Percentiles rank a stretch among this genome's conserved stretches.
Conservation (phyloP, 306 rosid genomes). For the Pterocarpus santalinus region DNA sequence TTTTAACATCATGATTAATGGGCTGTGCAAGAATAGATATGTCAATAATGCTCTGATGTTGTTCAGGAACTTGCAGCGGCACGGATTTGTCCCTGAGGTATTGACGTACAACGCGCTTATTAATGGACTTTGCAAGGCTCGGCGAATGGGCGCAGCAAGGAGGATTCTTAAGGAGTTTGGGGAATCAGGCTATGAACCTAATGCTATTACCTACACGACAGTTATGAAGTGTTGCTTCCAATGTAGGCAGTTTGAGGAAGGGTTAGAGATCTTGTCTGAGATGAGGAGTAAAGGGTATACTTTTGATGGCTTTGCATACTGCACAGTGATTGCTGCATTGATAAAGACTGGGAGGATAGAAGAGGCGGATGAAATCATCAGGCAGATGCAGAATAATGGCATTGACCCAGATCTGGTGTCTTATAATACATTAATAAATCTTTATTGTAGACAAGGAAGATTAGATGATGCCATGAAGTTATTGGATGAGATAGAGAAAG, state of each 20-base stretch:
- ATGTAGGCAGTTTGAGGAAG: conserved; percentile 58
- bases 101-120: conserved; percentile 76
- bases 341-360: conserved; percentile 66
- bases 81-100: conserved; percentile 70
- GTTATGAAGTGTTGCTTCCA: conserved; percentile 77
- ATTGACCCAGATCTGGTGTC: conserved; percentile 68
- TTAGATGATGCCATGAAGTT: conserved; percentile 67
- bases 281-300: conserved; percentile 73
- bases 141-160: conserved; percentile 58
- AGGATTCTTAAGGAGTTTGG: conserved; percentile 63
- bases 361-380: conserved; percentile 66
- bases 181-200: conserved; percentile 63
- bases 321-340: conserved; percentile 75
- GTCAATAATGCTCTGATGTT: conserved; percentile 65
- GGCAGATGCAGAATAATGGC: conserved; percentile 61
- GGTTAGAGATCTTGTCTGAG: conserved; percentile 68
- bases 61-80: conserved; percentile 67
- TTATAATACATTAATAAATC: conserved; percentile 69
- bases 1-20: conserved; percentile 73
- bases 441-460: conserved; percentile 72
- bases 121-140: conserved; percentile 75
- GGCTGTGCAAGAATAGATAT: conserved; percentile 73
- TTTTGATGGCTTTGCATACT: conserved; percentile 77
- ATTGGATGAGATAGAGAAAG: conserved; percentile 69
- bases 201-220: conserved; percentile 72